Percentiles rank a stretch among this genome's conserved stretches.
Conservation (phyloP, 1,284 basidiomycete genomes). For the Thelephora terrestris region DNA sequence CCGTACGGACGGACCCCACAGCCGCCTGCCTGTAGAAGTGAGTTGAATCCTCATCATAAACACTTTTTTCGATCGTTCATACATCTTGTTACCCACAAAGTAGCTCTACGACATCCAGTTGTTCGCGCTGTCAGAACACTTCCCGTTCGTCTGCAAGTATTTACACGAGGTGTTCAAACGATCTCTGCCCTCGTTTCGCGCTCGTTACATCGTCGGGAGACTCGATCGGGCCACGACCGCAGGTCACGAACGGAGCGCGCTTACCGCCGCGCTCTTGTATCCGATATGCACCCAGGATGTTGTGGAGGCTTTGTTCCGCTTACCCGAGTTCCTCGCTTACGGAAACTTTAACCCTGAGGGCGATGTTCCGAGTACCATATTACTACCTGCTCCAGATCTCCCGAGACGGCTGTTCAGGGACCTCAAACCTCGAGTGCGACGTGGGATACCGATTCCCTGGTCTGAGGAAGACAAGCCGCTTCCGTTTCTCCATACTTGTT, state of each 20-base stretch:
- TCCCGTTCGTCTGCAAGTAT: constrained; percentile 47
- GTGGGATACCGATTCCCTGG: constrained; percentile 24
- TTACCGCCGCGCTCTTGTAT: constrained; percentile 49
- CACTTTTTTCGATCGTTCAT: neutral
- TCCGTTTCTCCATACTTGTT: constrained; percentile 52
- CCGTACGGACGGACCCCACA: too few species aligned
- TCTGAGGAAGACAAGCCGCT: constrained; percentile 40
- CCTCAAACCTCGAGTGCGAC: constrained; percentile 24
- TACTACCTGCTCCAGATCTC: constrained; percentile 30
- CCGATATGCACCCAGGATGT: constrained; percentile 52
- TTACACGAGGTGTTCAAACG: constrained; percentile 42
- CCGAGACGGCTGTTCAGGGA: constrained; percentile 54
- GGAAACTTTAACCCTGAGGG: neutral
- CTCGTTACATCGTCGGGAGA: constrained; percentile 45
- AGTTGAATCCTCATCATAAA: neutral
- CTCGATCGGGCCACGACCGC: constrained; percentile 8
- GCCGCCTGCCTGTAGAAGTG: constrained; percentile 3
- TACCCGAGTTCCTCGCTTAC: constrained; percentile 10
- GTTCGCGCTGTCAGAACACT: constrained; percentile 43
- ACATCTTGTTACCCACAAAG: neutral
- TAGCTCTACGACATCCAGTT: constrained; percentile 72
- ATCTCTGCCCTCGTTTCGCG: constrained; percentile 42
- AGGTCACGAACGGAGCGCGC: constrained; percentile 16
- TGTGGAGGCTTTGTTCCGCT: constrained; percentile 37
- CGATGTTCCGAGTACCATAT: neutral